A percentile compares a stretch with the other conserved stretches of the same genome.
Conservation (phyloP, 2,329 filamentous ascomycete genomes). For the Paracoccidioides lutzii region DNA sequence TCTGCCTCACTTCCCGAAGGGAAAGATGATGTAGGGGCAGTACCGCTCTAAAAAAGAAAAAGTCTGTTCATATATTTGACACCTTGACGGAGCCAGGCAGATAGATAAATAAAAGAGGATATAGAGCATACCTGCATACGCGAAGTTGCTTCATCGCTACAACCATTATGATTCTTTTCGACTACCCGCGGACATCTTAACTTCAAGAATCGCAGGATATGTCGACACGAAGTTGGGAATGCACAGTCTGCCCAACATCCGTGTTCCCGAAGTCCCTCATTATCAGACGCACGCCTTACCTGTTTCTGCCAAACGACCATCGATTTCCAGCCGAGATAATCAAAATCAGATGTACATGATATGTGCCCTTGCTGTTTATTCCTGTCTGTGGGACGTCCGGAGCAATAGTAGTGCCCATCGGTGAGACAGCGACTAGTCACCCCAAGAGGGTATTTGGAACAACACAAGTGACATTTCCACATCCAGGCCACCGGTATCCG, state of each 20-base stretch:
- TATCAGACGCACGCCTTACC: constrained; percentile 1
- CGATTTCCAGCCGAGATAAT: constrained; percentile 39
- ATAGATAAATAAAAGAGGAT: not conserved
- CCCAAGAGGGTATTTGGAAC: not conserved
- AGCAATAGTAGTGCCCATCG: not conserved
- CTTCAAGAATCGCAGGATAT: not conserved
- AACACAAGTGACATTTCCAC: not conserved
- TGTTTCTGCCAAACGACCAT: constrained; percentile 32
- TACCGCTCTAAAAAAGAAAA: not conserved
- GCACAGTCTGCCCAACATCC: not conserved
- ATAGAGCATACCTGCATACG: not conserved
- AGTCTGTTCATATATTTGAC: not conserved
- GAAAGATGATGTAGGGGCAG: not conserved
- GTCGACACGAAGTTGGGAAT: not conserved
- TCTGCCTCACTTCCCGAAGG: not conserved
- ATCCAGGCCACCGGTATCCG: not conserved
- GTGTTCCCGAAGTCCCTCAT: constrained; percentile 4
- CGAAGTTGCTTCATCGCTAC: too few relatives aligned
- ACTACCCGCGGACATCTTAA: too few relatives aligned
- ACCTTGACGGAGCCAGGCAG: not conserved
- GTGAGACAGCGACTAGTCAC: not conserved
- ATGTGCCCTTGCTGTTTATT: not conserved
- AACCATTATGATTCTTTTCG: too few relatives aligned
- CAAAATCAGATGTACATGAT: constrained; percentile 23
- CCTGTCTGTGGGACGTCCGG: too few relatives aligned